These are phyloP conservation scores for Eucalyptus marginata DNA, from an alignment of 345 rosid species.

Conservation along the genomic window DNA sequence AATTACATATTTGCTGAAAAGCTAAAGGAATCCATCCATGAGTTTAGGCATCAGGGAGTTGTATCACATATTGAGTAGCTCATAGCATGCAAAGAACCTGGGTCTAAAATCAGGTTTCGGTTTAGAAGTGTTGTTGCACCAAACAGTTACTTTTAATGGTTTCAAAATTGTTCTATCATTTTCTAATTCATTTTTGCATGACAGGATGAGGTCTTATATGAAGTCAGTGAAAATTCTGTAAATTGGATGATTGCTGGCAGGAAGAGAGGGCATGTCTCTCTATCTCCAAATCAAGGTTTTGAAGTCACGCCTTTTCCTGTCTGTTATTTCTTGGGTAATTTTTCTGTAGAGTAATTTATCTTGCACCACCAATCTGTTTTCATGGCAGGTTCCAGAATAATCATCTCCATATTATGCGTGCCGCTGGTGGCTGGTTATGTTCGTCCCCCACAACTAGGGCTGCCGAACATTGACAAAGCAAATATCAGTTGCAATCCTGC, in stretches of 20 bases:
- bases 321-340: not conserved
- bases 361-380: not conserved
- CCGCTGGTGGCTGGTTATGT: slow-evolving; percentile 88
- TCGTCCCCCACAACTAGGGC: slow-evolving; percentile 68
- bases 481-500: slow-evolving; percentile 80
- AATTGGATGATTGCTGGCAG: slow-evolving; percentile 99
- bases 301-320: not conserved
- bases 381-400: slow-evolving; percentile 57
- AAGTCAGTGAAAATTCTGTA: slow-evolving; percentile 61
- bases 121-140: not conserved
- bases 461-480: slow-evolving; percentile 55
- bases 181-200: not conserved
- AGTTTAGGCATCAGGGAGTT: not conserved
- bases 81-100: not conserved
- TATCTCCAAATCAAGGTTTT: slow-evolving; percentile 61
- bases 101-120: not conserved
- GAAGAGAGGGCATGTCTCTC: slow-evolving; percentile 78
- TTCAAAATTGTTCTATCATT: not conserved
- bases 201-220: slow-evolving; percentile 75
- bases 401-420: slow-evolving; percentile 66
- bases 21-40: not conserved
- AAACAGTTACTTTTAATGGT: not conserved
- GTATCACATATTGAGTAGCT: not conserved
- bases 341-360: not conserved
- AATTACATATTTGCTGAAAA: not conserved